Evolutionary conservation across 805 yeast species (phyloP).

Genomic region (Pichia rugopelliculosa): DNA sequence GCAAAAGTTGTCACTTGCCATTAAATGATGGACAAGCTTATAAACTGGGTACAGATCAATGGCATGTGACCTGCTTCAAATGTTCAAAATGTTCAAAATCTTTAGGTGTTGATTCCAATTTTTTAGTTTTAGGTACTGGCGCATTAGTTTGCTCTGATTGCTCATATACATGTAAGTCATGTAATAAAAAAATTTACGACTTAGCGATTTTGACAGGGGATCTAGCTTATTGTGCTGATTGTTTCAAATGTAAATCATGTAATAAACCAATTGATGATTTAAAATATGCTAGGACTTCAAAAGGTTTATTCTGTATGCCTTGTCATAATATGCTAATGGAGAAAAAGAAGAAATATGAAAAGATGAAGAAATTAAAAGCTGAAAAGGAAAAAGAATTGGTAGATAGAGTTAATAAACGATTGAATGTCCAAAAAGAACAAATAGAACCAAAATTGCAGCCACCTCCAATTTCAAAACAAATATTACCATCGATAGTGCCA

Average conservation of each 20-base stretch:
- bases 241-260: slow-evolving; percentile 88
- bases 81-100: slow-evolving; percentile 78
- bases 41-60: slow-evolving; percentile 87
- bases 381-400: slow-evolving; percentile 5
- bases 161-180: slow-evolving; percentile 81
- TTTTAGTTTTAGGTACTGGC: slow-evolving; percentile 89
- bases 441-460: not conserved
- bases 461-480: not conserved
- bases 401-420: not conserved
- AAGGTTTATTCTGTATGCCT: slow-evolving; percentile 86
- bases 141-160: slow-evolving; percentile 84
- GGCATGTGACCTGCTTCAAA: slow-evolving; percentile 91
- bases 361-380: slow-evolving; percentile 30
- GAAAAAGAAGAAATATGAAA: slow-evolving; percentile 60
- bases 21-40: slow-evolving; percentile 91
- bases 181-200: slow-evolving; percentile 83
- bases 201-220: slow-evolving; percentile 92
- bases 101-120: slow-evolving; percentile 81
- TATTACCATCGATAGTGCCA: not conserved
- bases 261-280: slow-evolving; percentile 78
- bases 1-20: slow-evolving; percentile 38
- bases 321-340: slow-evolving; percentile 83
- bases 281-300: slow-evolving; percentile 86
- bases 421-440: not conserved
- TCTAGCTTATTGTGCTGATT: slow-evolving; percentile 85